These are phyloP conservation scores for Sparassis latifolia DNA, from an alignment of 1,284 basidiomycete genomes.

Conservation along the genomic window DNA sequence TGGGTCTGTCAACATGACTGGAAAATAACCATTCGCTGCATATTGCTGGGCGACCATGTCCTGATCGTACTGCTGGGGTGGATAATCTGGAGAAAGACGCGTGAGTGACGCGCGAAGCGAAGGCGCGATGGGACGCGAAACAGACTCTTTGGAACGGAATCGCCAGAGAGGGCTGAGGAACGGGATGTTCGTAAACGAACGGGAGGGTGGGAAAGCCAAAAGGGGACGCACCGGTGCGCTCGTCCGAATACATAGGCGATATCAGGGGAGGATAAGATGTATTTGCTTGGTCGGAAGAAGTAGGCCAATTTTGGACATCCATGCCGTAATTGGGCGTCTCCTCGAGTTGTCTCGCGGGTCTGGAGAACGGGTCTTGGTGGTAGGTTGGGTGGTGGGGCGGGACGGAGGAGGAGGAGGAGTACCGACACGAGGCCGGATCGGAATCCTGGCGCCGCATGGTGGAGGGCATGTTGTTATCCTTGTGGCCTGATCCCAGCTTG, in stretches of 20 bases:
- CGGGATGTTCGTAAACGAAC: conserved; percentile 6
- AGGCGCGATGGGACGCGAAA: conserved; percentile 4
- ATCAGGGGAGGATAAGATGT: conserved; percentile 32
- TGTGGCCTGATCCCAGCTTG: conserved; percentile 32
- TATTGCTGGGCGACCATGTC: conserved; percentile 12
- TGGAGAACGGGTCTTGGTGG: conserved; percentile 16
- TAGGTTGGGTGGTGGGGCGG: conserved; percentile 14
- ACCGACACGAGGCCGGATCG: conserved; percentile 19
- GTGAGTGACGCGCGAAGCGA: conserved; percentile 6
- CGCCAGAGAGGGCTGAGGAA: conserved; percentile 14
- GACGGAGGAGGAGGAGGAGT: conserved; percentile 10
- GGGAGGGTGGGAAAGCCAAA: neutral
- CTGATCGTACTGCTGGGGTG: conserved; percentile 14
- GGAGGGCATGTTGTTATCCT: conserved; percentile 12
- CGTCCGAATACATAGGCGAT: conserved; percentile 38
- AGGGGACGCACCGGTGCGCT: conserved; percentile 33
- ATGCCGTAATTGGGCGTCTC: conserved; percentile 24
- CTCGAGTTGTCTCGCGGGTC: conserved; percentile 14
- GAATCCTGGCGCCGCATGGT: conserved; percentile 10
- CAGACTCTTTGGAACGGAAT: conserved; percentile 19
- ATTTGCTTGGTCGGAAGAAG: conserved; percentile 20
- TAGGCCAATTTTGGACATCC: conserved; percentile 19
- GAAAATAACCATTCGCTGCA: conserved; percentile 17
- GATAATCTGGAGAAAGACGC: conserved; percentile 8
- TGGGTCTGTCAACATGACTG: conserved; percentile 14